phyloP scores from a whole-genome alignment of 202 grass and related monocot species.

The Hordeum pubiflorum region DNA sequence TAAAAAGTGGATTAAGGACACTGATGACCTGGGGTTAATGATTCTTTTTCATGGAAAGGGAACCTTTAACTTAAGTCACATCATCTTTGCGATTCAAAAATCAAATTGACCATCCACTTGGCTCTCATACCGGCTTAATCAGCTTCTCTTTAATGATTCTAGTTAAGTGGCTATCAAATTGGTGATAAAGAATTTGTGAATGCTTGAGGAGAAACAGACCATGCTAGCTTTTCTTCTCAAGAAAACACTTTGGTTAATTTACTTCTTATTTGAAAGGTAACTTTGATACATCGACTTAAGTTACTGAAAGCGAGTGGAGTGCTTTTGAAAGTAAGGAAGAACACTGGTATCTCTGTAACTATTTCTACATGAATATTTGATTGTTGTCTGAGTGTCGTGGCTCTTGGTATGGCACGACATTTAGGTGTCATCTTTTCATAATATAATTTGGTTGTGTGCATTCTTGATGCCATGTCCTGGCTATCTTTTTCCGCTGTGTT shows the following conservation, averaged over 20 bases:
- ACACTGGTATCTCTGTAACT: no score
- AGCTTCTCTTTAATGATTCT: background rate
- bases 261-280: background rate
- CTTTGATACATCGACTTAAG: background rate
- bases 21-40: constrained; percentile 35
- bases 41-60: constrained; percentile 29
- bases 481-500: background rate
- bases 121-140: background rate
- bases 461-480: no score
- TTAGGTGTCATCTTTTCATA: background rate
- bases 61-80: constrained; percentile 25
- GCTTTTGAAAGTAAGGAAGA: background rate
- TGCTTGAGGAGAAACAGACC: background rate
- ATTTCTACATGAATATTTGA: no score
- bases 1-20: constrained; percentile 51
- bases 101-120: background rate
- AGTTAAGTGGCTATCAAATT: background rate
- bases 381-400: no score
- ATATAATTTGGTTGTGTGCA: background rate
- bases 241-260: background rate
- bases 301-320: background rate
- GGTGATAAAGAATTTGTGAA: background rate
- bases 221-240: background rate
- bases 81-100: constrained; percentile 12
- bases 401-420: background rate